phyloP scores from a whole-genome alignment of 495 filamentous ascomycete species.

The Aspergillus ellipticus region DNA sequence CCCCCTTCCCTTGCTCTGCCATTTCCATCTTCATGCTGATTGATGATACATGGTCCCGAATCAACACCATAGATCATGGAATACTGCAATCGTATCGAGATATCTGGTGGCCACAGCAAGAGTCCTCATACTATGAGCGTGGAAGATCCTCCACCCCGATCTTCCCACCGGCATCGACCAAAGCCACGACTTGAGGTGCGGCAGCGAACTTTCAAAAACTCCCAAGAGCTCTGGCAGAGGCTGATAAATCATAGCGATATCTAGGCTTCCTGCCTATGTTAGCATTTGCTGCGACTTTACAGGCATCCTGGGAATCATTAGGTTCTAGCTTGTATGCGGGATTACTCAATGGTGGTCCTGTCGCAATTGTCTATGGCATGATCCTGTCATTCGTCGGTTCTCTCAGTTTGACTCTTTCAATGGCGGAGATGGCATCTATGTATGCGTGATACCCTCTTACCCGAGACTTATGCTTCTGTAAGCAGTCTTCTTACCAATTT shows the following conservation, averaged over 20 bases:
- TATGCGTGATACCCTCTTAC: neutral
- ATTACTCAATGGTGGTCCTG: neutral
- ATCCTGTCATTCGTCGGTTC: neutral
- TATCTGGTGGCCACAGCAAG: neutral
- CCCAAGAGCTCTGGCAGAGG: neutral
- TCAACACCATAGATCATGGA: neutral
- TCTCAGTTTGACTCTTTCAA: neutral
- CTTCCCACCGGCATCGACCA: neutral
- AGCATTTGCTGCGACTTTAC: slow-evolving; percentile 1
- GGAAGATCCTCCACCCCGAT: neutral
- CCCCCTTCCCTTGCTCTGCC: neutral
- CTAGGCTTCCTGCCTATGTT: slow-evolving; percentile 3
- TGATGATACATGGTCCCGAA: too few species aligned
- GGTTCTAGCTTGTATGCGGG: neutral
- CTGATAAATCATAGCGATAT: neutral
- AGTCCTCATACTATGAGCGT: neutral
- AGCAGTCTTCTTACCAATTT: neutral
- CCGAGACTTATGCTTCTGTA: neutral
- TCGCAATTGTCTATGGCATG: neutral
- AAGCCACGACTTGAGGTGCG: neutral
- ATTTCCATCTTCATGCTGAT: too few species aligned
- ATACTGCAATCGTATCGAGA: neutral
- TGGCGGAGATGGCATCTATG: slow-evolving; percentile 6
- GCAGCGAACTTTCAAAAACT: neutral
- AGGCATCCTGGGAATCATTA: slow-evolving; percentile 3